Base-by-base conservation (phyloP, 108 stramenopile genomes). In the Thalassiosira profunda region DNA sequence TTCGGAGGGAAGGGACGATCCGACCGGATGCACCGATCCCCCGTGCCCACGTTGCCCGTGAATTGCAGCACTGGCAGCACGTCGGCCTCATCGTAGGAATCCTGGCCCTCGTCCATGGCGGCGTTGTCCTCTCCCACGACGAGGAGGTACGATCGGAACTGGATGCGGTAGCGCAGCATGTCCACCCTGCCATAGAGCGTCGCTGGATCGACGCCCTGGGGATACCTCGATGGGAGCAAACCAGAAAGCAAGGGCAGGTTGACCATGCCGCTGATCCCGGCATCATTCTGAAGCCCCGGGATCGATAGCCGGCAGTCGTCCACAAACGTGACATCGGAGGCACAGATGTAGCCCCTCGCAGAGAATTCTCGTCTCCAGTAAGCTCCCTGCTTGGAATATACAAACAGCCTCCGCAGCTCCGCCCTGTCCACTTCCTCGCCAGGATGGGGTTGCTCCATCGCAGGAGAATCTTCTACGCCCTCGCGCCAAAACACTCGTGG, bases 21-120 rank as follows among this genome's bases (percentile, higher is more conserved):
- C 23, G 84, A 66, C 28, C 84, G 79, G 61, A 90, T 70, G 55
- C 81, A 86, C 12, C 89, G 84, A 61, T 90, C 86, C 15, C 89
- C 89, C 20, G 45, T 65, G 5, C 89, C 89, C 20, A 86, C 75
- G n/a, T 28, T 35, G n/a, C 84, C 86, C 14, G 68, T 74, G 53
- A 74, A 87, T 28, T 77, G 86, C 58, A 90, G 42, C 15, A 78
- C 24, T 29, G 70, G 44, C 33, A 69, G 18, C 20, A 5, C 30
- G n/a, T 23, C 26, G 25, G 30, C 30, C 1, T 43, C 6, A 17
- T 0, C 33, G 4, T 5, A 31, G 17, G 9, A 30, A 47, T 30
- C 62, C 34, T 35, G 23, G 12, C 12, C 42, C 62, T 30, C 18
- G 3, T 15, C 17, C 15, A 7, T 6, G 17, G 21, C 12, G 29